Evolutionary conservation across 176 grass and related monocot genomes (phyloP).

Genomic region (Olyra latifolia): DNA sequence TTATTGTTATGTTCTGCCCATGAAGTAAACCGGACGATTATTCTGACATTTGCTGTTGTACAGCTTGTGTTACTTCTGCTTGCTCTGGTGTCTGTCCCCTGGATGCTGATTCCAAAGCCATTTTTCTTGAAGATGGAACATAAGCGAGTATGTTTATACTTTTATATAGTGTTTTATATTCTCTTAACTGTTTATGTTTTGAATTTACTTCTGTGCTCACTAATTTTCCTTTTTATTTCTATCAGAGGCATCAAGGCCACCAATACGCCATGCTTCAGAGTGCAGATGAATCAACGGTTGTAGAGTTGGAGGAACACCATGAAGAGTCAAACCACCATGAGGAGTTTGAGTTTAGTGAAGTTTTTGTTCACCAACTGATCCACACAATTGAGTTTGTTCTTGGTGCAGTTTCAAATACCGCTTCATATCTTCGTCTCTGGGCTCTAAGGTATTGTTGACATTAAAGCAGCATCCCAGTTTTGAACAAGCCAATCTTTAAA

Average conservation of each 20-base stretch:
- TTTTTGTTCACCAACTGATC: slow-evolving; percentile 95
- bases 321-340: slow-evolving; percentile 54
- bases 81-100: slow-evolving; percentile 82
- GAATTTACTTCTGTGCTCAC: slow-evolving; percentile 39
- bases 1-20: not conserved
- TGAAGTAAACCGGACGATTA: not conserved
- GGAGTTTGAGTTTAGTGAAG: slow-evolving; percentile 91
- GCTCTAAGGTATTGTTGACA: slow-evolving; percentile 69
- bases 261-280: slow-evolving; percentile 57
- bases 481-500: not conserved
- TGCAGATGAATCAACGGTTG: slow-evolving; percentile 64
- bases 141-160: slow-evolving; percentile 49
- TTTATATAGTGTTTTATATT: slow-evolving; percentile 4
- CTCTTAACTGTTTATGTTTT: slow-evolving; percentile 6
- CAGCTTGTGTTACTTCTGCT: slow-evolving; percentile 77
- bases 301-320: slow-evolving; percentile 59
- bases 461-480: not conserved
- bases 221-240: slow-evolving; percentile 23
- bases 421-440: slow-evolving; percentile 97
- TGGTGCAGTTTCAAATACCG: slow-evolving; percentile 92
- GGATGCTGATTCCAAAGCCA: slow-evolving; percentile 97
- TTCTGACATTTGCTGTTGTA: slow-evolving; percentile 1
- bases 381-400: slow-evolving; percentile 99
- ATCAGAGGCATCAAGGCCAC: slow-evolving; percentile 83
- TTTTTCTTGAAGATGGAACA: slow-evolving; percentile 82